These are phyloP conservation scores for Rhynchosporium graminicola DNA, from an alignment of 2,329 filamentous ascomycete species.

Conservation along the genomic window DNA sequence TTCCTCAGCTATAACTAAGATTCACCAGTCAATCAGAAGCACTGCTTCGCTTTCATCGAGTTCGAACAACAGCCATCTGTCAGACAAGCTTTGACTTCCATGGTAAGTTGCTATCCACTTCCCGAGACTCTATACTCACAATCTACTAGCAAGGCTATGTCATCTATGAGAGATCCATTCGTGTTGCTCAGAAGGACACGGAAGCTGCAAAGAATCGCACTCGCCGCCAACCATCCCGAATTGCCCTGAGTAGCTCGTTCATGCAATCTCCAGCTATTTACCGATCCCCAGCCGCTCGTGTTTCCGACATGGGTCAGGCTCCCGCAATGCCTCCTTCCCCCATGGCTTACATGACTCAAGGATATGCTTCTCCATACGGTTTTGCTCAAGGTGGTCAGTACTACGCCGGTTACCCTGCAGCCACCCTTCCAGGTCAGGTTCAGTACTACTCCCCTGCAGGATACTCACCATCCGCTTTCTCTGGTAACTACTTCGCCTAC, in stretches of 20 bases:
- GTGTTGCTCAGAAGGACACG: slow-evolving; percentile 39
- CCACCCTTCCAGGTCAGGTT: slow-evolving; percentile 28
- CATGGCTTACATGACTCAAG: slow-evolving; percentile 24
- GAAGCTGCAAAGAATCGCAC: slow-evolving; percentile 25
- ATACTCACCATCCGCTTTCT: slow-evolving; percentile 15
- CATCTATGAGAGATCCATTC: slow-evolving; percentile 33
- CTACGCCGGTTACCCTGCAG: slow-evolving; percentile 10
- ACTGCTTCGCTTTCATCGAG: slow-evolving; percentile 42
- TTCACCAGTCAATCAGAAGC: slow-evolving; percentile 35
- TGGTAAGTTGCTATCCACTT: slow-evolving; percentile 28
- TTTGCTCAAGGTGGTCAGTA: slow-evolving; percentile 23
- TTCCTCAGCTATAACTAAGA: slow-evolving; percentile 22
- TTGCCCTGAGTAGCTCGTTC: slow-evolving; percentile 16
- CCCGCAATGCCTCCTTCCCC: slow-evolving; percentile 12
- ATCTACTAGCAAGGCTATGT: slow-evolving; percentile 30
- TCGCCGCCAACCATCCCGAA: slow-evolving; percentile 14
- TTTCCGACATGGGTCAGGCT: slow-evolving; percentile 5
- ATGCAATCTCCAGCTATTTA: slow-evolving; percentile 27
- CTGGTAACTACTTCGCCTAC: slow-evolving; percentile 27
- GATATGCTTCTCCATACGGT: slow-evolving; percentile 26
- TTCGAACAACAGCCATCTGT: slow-evolving; percentile 34
- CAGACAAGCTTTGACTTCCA: slow-evolving; percentile 27
- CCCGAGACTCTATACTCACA: neutral
- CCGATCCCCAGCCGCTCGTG: too few species aligned
- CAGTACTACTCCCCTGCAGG: slow-evolving; percentile 28